These are phyloP conservation scores for Epichloe uncinata DNA, from an alignment of 2,329 filamentous ascomycete species.

Conservation along the genomic window DNA sequence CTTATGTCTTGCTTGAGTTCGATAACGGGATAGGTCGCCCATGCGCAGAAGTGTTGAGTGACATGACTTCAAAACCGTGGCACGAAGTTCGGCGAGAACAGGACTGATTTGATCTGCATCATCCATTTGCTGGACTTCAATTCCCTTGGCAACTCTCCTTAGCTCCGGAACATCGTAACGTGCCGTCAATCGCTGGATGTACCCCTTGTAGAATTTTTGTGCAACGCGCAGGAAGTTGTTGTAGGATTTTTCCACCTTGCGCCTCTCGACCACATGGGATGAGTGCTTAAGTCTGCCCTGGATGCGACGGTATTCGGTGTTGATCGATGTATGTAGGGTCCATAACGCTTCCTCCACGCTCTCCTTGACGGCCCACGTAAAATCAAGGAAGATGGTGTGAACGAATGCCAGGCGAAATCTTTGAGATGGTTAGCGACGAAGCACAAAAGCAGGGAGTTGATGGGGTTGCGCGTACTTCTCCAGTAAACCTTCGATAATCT, in stretches of 20 bases:
- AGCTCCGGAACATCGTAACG: conserved; percentile 42
- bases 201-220: conserved; percentile 78
- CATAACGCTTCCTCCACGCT: conserved; percentile 62
- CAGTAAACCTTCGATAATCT: conserved; percentile 29
- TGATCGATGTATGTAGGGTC: conserved; percentile 65
- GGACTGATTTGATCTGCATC: conserved; percentile 30
- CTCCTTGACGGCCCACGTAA: conserved; percentile 48
- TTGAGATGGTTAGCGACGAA: background rate
- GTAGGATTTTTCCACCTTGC: conserved; percentile 74
- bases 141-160: conserved; percentile 26
- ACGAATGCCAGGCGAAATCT: conserved; percentile 57
- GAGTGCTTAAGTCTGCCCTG: conserved; percentile 41
- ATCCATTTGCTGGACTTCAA: conserved; percentile 29
- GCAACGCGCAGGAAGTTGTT: conserved; percentile 74
- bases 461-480: conserved; percentile 20
- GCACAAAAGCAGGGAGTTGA: background rate
- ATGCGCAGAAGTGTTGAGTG: conserved; percentile 75
- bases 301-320: conserved; percentile 61
- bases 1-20: conserved; percentile 58
- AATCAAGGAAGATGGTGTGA: conserved; percentile 58
- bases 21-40: conserved; percentile 82
- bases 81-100: conserved; percentile 35
- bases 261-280: conserved; percentile 46
- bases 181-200: conserved; percentile 62
- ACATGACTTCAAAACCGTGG: conserved; percentile 57